Percentiles rank a stretch among this genome's conserved stretches.
These are phyloP conservation scores for Diaporthe ilicicola DNA, from an alignment of 2,329 filamentous ascomycete species.

Conservation along the genomic window DNA sequence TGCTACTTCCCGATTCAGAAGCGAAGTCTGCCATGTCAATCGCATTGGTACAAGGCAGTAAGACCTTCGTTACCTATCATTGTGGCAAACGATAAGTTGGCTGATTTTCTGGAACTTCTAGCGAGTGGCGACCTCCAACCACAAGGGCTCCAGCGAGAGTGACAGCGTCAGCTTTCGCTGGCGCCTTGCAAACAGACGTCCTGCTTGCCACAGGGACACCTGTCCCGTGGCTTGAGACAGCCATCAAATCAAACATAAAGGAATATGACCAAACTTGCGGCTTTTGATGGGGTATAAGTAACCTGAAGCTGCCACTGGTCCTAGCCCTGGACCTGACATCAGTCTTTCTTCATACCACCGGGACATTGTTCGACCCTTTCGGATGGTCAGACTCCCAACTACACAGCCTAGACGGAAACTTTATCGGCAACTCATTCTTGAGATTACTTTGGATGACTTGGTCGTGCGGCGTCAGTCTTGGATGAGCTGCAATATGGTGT, in stretches of 20 bases:
- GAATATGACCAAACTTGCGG: neutral
- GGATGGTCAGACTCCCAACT: neutral
- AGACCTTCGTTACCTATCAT: no score
- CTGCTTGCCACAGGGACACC: neutral
- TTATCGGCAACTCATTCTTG: neutral
- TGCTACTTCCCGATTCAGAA: no score
- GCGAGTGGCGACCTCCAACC: neutral
- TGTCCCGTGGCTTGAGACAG: neutral
- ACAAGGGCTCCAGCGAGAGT: neutral
- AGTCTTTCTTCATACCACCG: no score
- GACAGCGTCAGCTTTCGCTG: neutral
- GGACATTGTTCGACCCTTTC: no score
- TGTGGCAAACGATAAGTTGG: neutral
- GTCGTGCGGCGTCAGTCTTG: accelerated
- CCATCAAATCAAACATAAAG: neutral
- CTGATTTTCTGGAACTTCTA: neutral
- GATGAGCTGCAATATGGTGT: neutral
- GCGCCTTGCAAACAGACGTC: neutral
- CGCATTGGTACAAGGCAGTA: neutral
- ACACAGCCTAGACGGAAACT: neutral
- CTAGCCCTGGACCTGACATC: neutral
- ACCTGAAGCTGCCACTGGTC: neutral
- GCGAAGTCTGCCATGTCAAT: no score
- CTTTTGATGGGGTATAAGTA: no score
- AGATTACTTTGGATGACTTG: neutral